Conservation (phyloP, 495 filamentous ascomycete genomes). For the Aspergillus haitiensis region DNA sequence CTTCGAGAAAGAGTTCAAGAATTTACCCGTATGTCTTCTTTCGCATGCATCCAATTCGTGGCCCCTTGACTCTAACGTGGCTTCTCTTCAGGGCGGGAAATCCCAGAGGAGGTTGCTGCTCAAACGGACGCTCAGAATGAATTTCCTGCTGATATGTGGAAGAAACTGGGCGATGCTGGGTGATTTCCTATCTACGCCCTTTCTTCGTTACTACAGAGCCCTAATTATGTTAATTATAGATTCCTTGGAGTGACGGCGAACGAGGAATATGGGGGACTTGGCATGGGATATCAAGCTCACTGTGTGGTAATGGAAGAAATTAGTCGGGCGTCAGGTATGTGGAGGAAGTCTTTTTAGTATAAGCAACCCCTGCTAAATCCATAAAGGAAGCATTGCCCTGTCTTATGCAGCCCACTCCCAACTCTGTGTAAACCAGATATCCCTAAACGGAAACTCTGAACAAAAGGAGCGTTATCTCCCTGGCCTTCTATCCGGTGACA, state of each 20-base stretch:
- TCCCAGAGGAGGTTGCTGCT: slow-evolving; percentile 79
- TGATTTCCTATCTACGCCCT: slow-evolving; percentile 20
- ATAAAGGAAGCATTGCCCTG: slow-evolving; percentile 79
- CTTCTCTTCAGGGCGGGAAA: slow-evolving; percentile 48
- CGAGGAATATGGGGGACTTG: slow-evolving; percentile 88
- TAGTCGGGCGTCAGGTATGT: slow-evolving; percentile 60
- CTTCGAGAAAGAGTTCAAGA: slow-evolving; percentile 89
- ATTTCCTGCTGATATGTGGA: slow-evolving; percentile 91
- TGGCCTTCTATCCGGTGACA: slow-evolving; percentile 75
- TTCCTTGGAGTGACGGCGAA: slow-evolving; percentile 93
- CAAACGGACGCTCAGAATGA: slow-evolving; percentile 80
- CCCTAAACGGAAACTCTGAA: slow-evolving; percentile 75
- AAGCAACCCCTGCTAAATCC: not conserved
- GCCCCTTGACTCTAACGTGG: not conserved
- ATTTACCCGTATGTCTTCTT: slow-evolving; percentile 61
- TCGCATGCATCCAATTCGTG: not conserved
- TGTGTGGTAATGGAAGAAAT: slow-evolving; percentile 95
- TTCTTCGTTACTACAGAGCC: not conserved
- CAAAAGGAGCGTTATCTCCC: slow-evolving; percentile 85
- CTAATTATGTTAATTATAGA: slow-evolving; percentile 34
- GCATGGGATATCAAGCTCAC: slow-evolving; percentile 95
- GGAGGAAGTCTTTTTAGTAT: not conserved
- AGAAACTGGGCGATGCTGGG: slow-evolving; percentile 86
- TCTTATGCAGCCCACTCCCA: slow-evolving; percentile 96
- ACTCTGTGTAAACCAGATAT: slow-evolving; percentile 94